Evolutionary conservation across 2,329 filamentous ascomycete genomes (phyloP), one percentile per base, ranked within the genome.

Genomic region (Fusarium sp.): DNA sequence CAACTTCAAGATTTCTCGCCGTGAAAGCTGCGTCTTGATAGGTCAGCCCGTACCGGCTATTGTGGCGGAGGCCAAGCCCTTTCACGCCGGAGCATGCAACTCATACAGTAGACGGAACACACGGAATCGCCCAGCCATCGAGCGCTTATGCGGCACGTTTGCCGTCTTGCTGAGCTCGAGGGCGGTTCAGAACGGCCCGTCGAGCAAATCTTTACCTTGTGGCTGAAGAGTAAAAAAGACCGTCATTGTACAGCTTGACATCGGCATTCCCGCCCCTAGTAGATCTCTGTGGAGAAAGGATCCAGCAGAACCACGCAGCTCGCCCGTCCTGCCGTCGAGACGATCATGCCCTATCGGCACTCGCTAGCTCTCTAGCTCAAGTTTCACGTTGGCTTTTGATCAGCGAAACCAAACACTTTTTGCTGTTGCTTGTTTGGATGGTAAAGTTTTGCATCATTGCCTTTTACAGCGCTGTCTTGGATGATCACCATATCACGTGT

Each of bases 221-320:
- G 17, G 37, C 32, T 52, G 6, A 9, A 52, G 17, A 32, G 47
- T 20, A 14, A 52, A 14, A 52, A 30, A 30, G 25, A 10, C 47
- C 47, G 35, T 50, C 33, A 45, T 35, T 43, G 40, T 47, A 38
- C 12, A 64, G 38, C 40, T 64, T 52, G 33, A 43, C 64, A 58
- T 74, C 68, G 71, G 71, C 71, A 74, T 61, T 74, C 63, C 71
- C 61, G 68, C 61, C 15, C 35, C 71, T 66, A 63, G 71, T 72
- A 52, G 65, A 68, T 65, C 59, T 37, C 32, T 74, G 71, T 73
- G 71, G 71, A 63, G 68, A 66, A 66, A 69, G 22, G 27, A 32
- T 40, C 56, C n/a, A 69, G 43, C 20, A 43, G 33, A 30, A 30
- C 45, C 59, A 71, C 64, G 71, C 68, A 69, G 59, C 25, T 62